Conservation (phyloP, 1,284 basidiomycete species). For the Boletus austroedulis region DNA sequence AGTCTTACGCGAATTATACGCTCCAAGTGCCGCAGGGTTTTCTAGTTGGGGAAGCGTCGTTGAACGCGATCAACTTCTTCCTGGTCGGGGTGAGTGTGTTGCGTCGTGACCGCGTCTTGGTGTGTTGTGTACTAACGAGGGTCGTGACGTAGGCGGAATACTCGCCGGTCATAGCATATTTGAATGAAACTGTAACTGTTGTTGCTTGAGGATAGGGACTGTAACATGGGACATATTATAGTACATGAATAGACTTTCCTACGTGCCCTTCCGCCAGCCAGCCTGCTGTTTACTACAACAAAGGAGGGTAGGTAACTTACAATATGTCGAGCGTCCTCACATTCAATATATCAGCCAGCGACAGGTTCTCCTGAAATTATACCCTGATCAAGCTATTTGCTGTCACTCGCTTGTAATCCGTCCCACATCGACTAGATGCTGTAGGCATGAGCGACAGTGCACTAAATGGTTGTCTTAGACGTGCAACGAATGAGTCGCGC, state of each 20-base stretch:
- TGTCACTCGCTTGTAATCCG: neutral
- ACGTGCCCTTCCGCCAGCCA: no score
- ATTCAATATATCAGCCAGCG: neutral
- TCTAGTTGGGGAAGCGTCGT: slow-evolving; percentile 9
- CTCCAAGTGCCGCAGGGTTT: slow-evolving; percentile 20
- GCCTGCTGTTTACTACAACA: no score
- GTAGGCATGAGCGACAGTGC: neutral
- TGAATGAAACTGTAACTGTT: slow-evolving; percentile 24
- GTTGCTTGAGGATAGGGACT: neutral
- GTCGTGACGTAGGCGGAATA: slow-evolving; percentile 15
- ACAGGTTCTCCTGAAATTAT: neutral
- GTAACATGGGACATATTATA: no score
- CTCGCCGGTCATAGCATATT: slow-evolving; percentile 20
- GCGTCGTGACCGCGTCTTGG: neutral
- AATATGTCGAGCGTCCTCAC: neutral
- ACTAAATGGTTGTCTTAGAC: neutral
- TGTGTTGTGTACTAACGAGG: slow-evolving; percentile 1
- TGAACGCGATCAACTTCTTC: slow-evolving; percentile 28
- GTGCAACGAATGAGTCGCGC: neutral
- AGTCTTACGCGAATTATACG: slow-evolving; percentile 20
- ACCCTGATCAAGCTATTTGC: neutral
- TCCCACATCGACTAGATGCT: neutral
- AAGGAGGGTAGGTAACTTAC: no score
- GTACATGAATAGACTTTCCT: no score
- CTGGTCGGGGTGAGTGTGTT: slow-evolving; percentile 28